Conservation (phyloP, 202 grass and related monocot species). For the Setaria viridis region DNA sequence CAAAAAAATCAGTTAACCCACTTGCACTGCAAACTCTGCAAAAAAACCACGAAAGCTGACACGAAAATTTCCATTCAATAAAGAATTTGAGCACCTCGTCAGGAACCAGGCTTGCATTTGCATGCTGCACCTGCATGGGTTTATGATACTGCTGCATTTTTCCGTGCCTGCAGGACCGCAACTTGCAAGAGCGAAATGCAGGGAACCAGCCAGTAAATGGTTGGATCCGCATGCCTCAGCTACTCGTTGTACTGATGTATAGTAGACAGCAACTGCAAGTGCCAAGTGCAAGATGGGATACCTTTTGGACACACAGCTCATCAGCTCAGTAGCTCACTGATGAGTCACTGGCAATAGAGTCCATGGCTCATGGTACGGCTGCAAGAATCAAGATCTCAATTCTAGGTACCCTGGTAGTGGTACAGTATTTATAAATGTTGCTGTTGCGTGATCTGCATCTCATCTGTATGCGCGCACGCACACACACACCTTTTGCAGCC, state of each 20-base stretch:
- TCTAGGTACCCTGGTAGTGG: background rate
- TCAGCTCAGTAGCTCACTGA: background rate
- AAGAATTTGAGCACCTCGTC: background rate
- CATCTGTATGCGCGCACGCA: background rate
- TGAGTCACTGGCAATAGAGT: slow-evolving; percentile 24
- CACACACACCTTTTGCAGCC: background rate
- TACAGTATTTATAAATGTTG: slow-evolving; percentile 16
- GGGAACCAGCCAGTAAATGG: slow-evolving; percentile 20
- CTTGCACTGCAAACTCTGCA: slow-evolving; percentile 25
- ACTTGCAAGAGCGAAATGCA: slow-evolving; percentile 23
- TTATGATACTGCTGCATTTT: slow-evolving; percentile 30
- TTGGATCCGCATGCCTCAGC: slow-evolving; percentile 40
- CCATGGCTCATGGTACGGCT: slow-evolving; percentile 11
- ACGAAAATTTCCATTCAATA: slow-evolving; percentile 26
- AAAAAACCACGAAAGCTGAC: slow-evolving; percentile 32
- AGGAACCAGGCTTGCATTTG: slow-evolving; percentile 9
- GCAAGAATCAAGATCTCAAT: slow-evolving; percentile 41
- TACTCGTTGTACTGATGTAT: slow-evolving; percentile 34
- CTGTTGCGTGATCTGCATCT: slow-evolving; percentile 24
- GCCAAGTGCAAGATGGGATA: background rate
- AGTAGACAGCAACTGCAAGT: slow-evolving; percentile 17
- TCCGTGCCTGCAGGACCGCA: slow-evolving; percentile 1
- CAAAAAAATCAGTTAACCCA: too few species aligned
- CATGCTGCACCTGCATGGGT: slow-evolving; percentile 20
- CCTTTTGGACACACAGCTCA: slow-evolving; percentile 40